Conservation (phyloP, 768 basidiomycete species). For the Tricholoma sp. region DNA sequence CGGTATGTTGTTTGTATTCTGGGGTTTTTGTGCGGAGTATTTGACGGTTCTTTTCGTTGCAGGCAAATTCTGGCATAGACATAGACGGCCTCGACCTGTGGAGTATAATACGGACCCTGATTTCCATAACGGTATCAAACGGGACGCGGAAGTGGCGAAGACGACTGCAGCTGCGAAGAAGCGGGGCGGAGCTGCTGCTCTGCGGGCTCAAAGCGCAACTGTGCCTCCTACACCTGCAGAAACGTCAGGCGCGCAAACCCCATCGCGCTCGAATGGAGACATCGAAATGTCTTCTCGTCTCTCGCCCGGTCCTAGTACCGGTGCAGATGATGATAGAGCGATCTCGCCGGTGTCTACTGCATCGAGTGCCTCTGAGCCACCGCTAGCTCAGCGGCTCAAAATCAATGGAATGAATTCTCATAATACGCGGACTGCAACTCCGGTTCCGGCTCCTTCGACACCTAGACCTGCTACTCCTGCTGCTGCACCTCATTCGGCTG, state of each 20-base stretch:
- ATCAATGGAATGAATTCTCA: constrained; percentile 40
- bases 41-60: constrained; percentile 2
- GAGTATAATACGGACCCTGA: constrained; percentile 75
- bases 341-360: constrained; percentile 68
- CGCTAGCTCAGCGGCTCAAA: constrained; percentile 65
- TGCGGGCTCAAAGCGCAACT: constrained; percentile 40
- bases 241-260: constrained; percentile 51
- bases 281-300: constrained; percentile 27
- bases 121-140: constrained; percentile 54
- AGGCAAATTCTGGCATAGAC: constrained; percentile 92
- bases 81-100: constrained; percentile 75
- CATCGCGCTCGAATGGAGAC: constrained; percentile 33
- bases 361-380: constrained; percentile 71
- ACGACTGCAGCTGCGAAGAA: constrained; percentile 44
- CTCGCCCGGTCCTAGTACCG: constrained; percentile 25
- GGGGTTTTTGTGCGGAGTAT: constrained; percentile 3
- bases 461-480: constrained; percentile 17
- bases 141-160: constrained; percentile 54
- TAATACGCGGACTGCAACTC: constrained; percentile 24
- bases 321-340: constrained; percentile 45
- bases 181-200: constrained; percentile 47
- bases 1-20: constrained; percentile 48
- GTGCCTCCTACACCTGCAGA: constrained; percentile 34
- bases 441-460: constrained; percentile 12
- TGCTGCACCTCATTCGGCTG: constrained; percentile 15